Conservation (phyloP, 225 moss, liverwort and hornwort genomes). For the Physcomitrellopsis africana region DNA sequence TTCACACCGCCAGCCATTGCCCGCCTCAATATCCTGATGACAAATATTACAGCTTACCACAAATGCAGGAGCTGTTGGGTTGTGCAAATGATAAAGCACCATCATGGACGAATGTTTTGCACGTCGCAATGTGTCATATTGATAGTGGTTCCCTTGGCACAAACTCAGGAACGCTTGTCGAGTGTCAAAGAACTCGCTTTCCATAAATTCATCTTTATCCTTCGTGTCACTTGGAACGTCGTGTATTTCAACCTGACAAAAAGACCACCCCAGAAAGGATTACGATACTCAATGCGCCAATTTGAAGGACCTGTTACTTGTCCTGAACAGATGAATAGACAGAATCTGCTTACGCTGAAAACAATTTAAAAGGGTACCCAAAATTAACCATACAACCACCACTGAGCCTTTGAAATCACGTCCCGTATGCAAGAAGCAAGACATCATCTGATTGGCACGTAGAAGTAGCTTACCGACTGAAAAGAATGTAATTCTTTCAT, state of each 20-base stretch:
- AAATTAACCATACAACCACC: conserved; percentile 3
- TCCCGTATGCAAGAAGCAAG: not conserved
- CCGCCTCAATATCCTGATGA: conserved; percentile 89
- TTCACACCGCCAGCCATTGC: conserved; percentile 98
- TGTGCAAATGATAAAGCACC: conserved; percentile 97
- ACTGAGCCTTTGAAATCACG: not conserved
- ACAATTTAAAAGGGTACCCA: not conserved
- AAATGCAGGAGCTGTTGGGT: conserved; percentile 98
- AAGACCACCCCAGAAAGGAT: conserved; percentile 25
- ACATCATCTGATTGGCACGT: not conserved
- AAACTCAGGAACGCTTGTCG: conserved; percentile 96
- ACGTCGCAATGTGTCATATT: conserved; percentile 92
- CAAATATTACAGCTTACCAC: conserved; percentile 92
- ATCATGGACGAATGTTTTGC: conserved; percentile 99
- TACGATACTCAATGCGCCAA: conserved; percentile 15
- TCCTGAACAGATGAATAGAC: not conserved
- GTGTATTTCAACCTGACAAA: conserved; percentile 67
- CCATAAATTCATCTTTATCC: conserved; percentile 98
- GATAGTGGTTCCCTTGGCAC: conserved; percentile 99
- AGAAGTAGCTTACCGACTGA: conserved; percentile 42
- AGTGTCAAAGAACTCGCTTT: conserved; percentile 98
- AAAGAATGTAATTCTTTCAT: conserved; percentile 66
- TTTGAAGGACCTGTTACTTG: not conserved
- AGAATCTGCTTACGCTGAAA: not conserved
- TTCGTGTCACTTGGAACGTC: conserved; percentile 83